Base-by-base conservation (phyloP, 768 basidiomycete species). In the Podaxis sp. region DNA sequence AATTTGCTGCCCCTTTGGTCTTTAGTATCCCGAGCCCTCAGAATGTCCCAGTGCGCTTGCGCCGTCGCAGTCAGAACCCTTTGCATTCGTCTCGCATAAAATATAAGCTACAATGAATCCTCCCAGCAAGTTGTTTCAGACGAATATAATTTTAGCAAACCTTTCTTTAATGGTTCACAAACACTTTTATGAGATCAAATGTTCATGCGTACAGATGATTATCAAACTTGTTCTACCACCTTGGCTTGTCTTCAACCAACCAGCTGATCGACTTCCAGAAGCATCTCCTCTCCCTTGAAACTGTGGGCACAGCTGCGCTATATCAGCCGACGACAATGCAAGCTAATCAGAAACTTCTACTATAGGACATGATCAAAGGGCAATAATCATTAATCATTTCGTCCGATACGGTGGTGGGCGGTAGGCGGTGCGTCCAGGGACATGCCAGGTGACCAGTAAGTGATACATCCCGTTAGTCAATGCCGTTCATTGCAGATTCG, bases 191-290 rank as follows among this genome's bases (percentile, higher is more conserved):
- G 5, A 23, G 50, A 51, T 51, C 21, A 16, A 51, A 27, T 36
- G 27, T 16, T 28, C 50, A 53, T 40, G 18, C 32, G 18, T 9
- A 11, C 9, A 57, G 42, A 47, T 57, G 56, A 53, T 59, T 59
- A 51, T 59, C 57, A 59, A 59, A 28, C 50, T 9, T 23, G 18
- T 25, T 27, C n/a, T 44, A 32, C 32, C 37, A 58, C 48, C 36
- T 50, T n/a, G 40, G 40, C 47, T 9, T 52, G 13, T n/a, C 40
- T 21, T 21, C 36, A 51, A 52, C 35, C 37, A 42, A 23, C 59
- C 52, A 60, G 59, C 52, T 54, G 44, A 61, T 61, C 53, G 50
- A 54, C 59, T 53, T 59, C 50, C 51, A 42, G 59, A 59, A 53
- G 58, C 50, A 37, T 35, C 37, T 25, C n/a, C 51, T 44, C 36